Evolutionary conservation across 2,329 filamentous ascomycete genomes (phyloP).

Genomic region (Calonectria pseudoreteaudii): DNA sequence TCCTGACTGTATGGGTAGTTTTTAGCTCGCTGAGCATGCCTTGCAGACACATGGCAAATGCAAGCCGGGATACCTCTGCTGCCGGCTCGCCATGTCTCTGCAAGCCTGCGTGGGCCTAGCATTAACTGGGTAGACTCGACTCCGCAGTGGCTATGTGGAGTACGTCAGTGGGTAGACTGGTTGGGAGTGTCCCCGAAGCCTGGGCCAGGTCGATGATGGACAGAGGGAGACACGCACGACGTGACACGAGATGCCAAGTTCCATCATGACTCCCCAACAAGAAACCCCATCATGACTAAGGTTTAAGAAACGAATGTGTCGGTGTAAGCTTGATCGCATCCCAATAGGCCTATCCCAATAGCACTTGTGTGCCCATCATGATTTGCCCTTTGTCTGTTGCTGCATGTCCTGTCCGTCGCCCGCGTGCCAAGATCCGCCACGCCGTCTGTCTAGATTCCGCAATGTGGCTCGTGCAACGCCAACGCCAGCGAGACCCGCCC

Average conservation of each 20-base stretch:
- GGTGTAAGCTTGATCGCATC: not conserved
- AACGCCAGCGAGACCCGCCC: not conserved
- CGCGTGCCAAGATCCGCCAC: not conserved
- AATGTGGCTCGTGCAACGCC: constrained; percentile 13
- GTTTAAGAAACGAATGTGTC: not conserved
- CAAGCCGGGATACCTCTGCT: constrained; percentile 7
- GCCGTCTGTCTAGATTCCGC: not conserved
- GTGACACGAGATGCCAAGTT: not conserved
- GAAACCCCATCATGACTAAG: not conserved
- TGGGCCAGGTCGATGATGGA: not conserved
- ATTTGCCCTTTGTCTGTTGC: not conserved
- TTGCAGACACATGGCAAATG: constrained; percentile 1
- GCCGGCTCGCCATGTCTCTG: not conserved
- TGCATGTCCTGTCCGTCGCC: not conserved
- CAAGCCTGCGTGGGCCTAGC: not conserved
- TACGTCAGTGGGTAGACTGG: not conserved
- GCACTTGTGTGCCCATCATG: not conserved
- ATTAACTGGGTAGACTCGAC: not conserved
- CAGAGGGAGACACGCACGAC: not conserved
- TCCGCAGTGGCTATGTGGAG: not conserved
- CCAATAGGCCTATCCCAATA: not conserved
- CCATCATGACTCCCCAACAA: not conserved
- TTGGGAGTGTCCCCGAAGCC: not conserved
- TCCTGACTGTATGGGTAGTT: not conserved
- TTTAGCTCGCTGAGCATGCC: constrained; percentile 3